These are phyloP conservation scores for Umbelopsis sp. DNA, from an alignment of 192 early-diverging fungal genomes.

Conservation along the genomic window DNA sequence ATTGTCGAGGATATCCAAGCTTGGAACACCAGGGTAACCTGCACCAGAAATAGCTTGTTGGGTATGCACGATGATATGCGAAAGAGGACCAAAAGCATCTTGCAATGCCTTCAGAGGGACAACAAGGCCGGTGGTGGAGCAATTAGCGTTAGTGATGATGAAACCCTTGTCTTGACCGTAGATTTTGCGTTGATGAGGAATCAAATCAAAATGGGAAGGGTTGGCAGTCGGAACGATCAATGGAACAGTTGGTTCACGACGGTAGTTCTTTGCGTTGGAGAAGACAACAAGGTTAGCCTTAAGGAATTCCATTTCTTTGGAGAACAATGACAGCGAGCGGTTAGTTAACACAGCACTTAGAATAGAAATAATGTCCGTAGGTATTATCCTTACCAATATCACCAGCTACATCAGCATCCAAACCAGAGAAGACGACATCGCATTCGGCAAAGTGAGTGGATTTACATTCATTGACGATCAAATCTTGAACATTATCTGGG, in stretches of 20 bases:
- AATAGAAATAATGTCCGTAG: no score
- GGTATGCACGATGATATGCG: conserved; percentile 81
- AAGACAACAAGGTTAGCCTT: conserved; percentile 87
- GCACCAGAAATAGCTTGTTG: conserved; percentile 98
- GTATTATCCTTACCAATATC: conserved; percentile 65
- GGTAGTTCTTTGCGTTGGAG: conserved; percentile 97
- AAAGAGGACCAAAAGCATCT: conserved; percentile 88
- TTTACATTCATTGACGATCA: conserved; percentile 73
- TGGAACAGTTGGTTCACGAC: conserved; percentile 86
- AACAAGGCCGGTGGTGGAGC: conserved; percentile 97
- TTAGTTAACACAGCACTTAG: background rate
- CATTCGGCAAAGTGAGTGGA: conserved; percentile 77
- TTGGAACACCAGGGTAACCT: conserved; percentile 95
- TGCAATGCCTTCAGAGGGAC: conserved; percentile 87
- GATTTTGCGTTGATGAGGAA: conserved; percentile 70
- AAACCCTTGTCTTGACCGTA: conserved; percentile 74
- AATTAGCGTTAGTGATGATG: conserved; percentile 96
- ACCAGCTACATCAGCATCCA: conserved; percentile 92
- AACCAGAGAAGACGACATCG: conserved; percentile 92
- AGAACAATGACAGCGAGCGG: conserved; percentile 8
- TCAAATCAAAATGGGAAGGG: conserved; percentile 82
- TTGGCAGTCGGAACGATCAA: conserved; percentile 95
- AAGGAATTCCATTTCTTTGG: conserved; percentile 81
- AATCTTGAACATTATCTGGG: conserved; percentile 56
- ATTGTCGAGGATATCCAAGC: conserved; percentile 96